These are phyloP conservation scores for Thalia dealbata DNA, from an alignment of 176 grass and related monocot genomes.

Conservation along the genomic window DNA sequence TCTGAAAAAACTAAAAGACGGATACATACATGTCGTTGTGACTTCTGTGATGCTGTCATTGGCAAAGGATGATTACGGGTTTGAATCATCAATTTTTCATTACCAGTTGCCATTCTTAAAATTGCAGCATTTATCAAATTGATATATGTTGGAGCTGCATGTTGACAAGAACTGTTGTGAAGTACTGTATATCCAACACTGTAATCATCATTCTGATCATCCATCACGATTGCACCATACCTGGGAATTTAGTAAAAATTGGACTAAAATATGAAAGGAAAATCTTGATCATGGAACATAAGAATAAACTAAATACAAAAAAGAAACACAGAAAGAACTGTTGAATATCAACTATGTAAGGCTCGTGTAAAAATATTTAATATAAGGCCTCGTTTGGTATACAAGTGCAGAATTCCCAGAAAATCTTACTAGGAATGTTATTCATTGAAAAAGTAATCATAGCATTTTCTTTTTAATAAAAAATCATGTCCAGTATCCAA, in stretches of 20 bases:
- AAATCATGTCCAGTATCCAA: too few relatives aligned
- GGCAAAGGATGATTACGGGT: slow-evolving; percentile 42
- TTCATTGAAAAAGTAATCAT: too few relatives aligned
- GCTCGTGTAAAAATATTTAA: too few relatives aligned
- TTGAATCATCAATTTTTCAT: slow-evolving; percentile 30
- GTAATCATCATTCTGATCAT: slow-evolving; percentile 24
- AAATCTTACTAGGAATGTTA: too few relatives aligned
- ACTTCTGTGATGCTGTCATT: slow-evolving; percentile 27
- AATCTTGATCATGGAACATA: background rate
- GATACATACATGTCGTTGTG: slow-evolving; percentile 29
- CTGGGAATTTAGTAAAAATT: slow-evolving; percentile 17
- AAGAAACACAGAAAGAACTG: background rate
- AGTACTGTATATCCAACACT: slow-evolving; percentile 40
- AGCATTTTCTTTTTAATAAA: too few relatives aligned
- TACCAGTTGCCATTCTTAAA: slow-evolving; percentile 29
- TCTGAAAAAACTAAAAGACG: slow-evolving; percentile 3
- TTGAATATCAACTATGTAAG: background rate
- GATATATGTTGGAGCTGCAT: slow-evolving; percentile 41
- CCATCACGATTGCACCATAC: slow-evolving; percentile 43
- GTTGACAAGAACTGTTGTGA: slow-evolving; percentile 47
- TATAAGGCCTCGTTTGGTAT: too few relatives aligned
- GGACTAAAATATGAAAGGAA: slow-evolving; percentile 1
- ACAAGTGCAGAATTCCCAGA: too few relatives aligned
- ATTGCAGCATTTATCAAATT: slow-evolving; percentile 40
- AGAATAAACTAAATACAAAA: background rate